These are phyloP conservation scores for Lantana camara DNA, from an alignment of 257 asterid genomes.

Conservation along the genomic window DNA sequence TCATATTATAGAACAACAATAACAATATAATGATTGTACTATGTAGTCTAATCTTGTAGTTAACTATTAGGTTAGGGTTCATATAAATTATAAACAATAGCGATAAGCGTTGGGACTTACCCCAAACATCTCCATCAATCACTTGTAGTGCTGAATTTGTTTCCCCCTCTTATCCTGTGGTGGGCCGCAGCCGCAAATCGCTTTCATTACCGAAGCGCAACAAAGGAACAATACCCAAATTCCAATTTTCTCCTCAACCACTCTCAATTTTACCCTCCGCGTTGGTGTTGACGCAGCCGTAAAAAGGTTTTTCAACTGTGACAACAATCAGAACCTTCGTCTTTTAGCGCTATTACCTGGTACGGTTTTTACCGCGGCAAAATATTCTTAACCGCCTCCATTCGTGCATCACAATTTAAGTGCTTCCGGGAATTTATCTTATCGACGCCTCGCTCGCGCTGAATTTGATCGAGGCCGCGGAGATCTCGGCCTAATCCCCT, in stretches of 20 bases:
- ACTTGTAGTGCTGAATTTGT: neutral
- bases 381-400: conserved; percentile 27
- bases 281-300: neutral
- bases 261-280: conserved; percentile 6
- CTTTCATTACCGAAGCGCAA: conserved; percentile 17
- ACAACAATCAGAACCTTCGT: conserved; percentile 6
- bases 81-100: no score
- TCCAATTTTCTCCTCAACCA: conserved; percentile 11
- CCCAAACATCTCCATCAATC: neutral
- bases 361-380: conserved; percentile 26
- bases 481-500: conserved; percentile 33
- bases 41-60: no score
- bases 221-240: conserved; percentile 3
- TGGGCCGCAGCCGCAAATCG: conserved; percentile 23
- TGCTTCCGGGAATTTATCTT: conserved; percentile 25
- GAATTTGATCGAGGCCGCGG: conserved; percentile 30
- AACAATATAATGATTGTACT: no score
- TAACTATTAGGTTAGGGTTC: no score
- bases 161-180: conserved; percentile 24
- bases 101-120: neutral
- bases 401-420: conserved; percentile 26
- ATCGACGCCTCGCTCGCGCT: conserved; percentile 27
- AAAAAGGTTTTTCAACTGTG: neutral
- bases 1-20: no score
- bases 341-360: neutral